Conservation (phyloP, 2,329 filamentous ascomycete genomes). For the Hypoxylon sp. region DNA sequence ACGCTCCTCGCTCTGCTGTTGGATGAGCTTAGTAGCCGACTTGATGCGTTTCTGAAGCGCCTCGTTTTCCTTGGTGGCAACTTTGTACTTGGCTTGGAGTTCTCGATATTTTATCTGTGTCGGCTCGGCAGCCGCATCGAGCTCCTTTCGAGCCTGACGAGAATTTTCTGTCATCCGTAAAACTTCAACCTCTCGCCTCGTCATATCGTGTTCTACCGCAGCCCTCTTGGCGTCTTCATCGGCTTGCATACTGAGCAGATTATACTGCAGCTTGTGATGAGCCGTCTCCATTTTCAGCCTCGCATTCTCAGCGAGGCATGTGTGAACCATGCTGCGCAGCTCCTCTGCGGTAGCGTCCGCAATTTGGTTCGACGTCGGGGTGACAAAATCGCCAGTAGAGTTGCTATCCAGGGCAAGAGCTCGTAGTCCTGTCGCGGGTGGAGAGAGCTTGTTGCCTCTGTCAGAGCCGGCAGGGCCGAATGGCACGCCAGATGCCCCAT, state of each 20-base stretch:
- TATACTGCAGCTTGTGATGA: conserved; percentile 90
- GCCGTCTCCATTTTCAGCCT: conserved; percentile 81
- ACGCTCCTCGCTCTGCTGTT: conserved; percentile 78
- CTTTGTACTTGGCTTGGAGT: conserved; percentile 71
- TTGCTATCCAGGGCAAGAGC: conserved; percentile 19
- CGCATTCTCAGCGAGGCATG: conserved; percentile 63
- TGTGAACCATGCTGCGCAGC: conserved; percentile 64
- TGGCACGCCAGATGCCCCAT: conserved; percentile 40
- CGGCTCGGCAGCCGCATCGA: conserved; percentile 60
- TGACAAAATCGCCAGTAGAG: conserved; percentile 51
- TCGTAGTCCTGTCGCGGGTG: conserved; percentile 56
- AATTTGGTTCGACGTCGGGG: conserved; percentile 60
- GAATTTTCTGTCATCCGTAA: conserved; percentile 77
- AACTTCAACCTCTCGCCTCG: conserved; percentile 85
- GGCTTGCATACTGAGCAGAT: conserved; percentile 82
- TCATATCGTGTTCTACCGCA: conserved; percentile 90
- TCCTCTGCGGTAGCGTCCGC: conserved; percentile 62
- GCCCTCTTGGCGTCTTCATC: conserved; percentile 86
- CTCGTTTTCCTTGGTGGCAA: conserved; percentile 71
- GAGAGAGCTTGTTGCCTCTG: conserved; percentile 60
- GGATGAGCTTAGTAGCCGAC: conserved; percentile 79
- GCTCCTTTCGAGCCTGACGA: conserved; percentile 64
- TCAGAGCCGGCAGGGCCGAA: conserved; percentile 52
- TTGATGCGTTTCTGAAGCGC: conserved; percentile 70
- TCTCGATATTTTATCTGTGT: conserved; percentile 65